Evolutionary conservation across 345 rosid genomes (phyloP).

Genomic region (Lumnitzera littorea): DNA sequence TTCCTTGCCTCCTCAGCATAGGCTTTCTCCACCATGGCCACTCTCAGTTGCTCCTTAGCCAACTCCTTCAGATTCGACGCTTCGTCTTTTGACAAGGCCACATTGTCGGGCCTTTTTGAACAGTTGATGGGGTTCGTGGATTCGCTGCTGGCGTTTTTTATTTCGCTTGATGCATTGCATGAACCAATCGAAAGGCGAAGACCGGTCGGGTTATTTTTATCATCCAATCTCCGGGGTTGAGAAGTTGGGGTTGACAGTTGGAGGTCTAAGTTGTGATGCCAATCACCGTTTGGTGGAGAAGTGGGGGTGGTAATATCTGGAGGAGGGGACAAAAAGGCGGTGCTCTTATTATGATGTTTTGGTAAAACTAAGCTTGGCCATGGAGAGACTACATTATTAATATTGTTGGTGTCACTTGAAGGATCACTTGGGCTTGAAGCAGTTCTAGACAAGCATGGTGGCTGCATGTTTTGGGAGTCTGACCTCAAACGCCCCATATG

Average conservation of each 20-base stretch:
- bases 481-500: conserved; percentile 42
- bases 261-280: conserved; percentile 54
- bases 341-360: conserved; percentile 23
- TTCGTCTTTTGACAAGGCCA: no score
- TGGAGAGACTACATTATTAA: conserved; percentile 23
- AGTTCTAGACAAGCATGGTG: conserved; percentile 48
- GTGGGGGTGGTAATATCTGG: conserved; percentile 10
- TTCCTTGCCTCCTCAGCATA: conserved; percentile 58
- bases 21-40: conserved; percentile 55
- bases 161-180: conserved; percentile 23
- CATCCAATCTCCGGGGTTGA: conserved; percentile 19
- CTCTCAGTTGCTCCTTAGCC: conserved; percentile 32
- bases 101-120: conserved; percentile 1
- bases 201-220: conserved; percentile 36
- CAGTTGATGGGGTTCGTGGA: background rate
- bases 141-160: conserved; percentile 13
- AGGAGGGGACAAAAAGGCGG: conserved; percentile 22
- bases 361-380: conserved; percentile 21
- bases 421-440: conserved; percentile 55
- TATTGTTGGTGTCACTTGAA: conserved; percentile 42
- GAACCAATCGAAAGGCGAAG: conserved; percentile 64
- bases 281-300: background rate
- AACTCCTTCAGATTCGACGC: conserved; percentile 20
- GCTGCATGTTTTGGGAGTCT: conserved; percentile 35
- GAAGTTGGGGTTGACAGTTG: conserved; percentile 40